Base-by-base conservation (phyloP, 2,329 filamentous ascomycete genomes). In the Gaeumannomyces tritici region DNA sequence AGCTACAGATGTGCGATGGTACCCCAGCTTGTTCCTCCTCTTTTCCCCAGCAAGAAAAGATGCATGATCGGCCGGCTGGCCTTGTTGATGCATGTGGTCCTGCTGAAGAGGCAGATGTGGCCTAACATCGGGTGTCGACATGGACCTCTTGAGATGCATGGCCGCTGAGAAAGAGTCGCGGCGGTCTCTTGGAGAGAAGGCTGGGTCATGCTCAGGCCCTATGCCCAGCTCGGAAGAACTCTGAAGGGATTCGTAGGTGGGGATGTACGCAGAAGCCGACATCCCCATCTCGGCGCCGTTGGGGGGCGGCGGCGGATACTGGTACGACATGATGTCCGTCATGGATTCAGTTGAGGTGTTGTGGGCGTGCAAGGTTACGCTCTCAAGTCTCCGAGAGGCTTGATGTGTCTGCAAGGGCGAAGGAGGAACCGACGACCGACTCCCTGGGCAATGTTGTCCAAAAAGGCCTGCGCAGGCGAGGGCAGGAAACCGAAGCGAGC, bases 1-100 rank as follows among this genome's bases (percentile, higher is more conserved):
- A 68, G 93, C 95, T 69, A 97, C 91, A 57, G 93, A 96, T 47
- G 92, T 96, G 71, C 93, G 86, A 77, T 97, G 93, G 73, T 98
- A 98, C 54, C 93, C 93, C 65, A 98, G 82, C 76, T 96, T 97
- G 75, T 96, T 97, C 71, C 93, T 86, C 64, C 78, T 81, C 74
- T 82, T 85, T 64, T 85, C 82, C 47, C 73, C 75, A n/a, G 75
- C 67, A 33, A 74, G 69, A 28, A 75, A 67, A 55, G 72, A 64
- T 26, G 71, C 69, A 61, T 73, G 70, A 54, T 77, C 75, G 59
- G 71, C 61, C 11, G 42, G 42, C 24, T 47, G 58, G 27, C 29
- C 35, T 54, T 47, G 58, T n/a, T 59, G 57, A 55, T 59, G 57
- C 57, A 60, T 61, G 9, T 61, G 57, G 51, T 58, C 7, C 21